Conservation (phyloP, 2,329 filamentous ascomycete genomes). For the Cordyceps tenuipes region DNA sequence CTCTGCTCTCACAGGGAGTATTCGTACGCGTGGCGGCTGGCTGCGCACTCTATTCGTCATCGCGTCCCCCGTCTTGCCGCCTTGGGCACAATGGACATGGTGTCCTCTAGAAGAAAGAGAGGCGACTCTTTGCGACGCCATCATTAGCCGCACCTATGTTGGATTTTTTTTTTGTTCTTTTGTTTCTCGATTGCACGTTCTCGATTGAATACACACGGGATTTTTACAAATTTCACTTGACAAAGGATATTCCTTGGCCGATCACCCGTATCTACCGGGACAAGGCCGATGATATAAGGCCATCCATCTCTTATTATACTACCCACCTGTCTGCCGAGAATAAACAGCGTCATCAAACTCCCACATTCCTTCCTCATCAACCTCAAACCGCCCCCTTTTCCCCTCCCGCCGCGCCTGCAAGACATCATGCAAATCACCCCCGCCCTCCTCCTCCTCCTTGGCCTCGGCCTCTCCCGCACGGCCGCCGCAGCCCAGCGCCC, state of each 20-base stretch:
- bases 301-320: too few species aligned
- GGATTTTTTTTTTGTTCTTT: not conserved
- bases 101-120: slow-evolving; percentile 15
- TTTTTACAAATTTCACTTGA: too few species aligned
- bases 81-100: slow-evolving; percentile 16
- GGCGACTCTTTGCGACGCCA: not conserved
- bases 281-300: too few species aligned
- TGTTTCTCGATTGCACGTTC: not conserved
- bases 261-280: too few species aligned
- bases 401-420: too few species aligned
- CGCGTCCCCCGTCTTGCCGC: not conserved
- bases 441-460: slow-evolving; percentile 14
- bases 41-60: slow-evolving; percentile 1
- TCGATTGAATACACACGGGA: too few species aligned
- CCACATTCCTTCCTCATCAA: too few species aligned
- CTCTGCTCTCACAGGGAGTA: not conserved
- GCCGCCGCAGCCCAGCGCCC: slow-evolving; percentile 19
- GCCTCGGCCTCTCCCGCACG: slow-evolving; percentile 19
- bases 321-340: not conserved
- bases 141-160: not conserved
- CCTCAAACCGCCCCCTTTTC: not conserved
- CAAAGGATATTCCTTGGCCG: too few species aligned
- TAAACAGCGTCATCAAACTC: too few species aligned
- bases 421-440: slow-evolving; percentile 22
- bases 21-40: not conserved